Percentiles rank a stretch among this genome's conserved stretches.
phyloP scores from a whole-genome alignment of 75 land plant genomes.

The Selaginella moellendorffii region DNA sequence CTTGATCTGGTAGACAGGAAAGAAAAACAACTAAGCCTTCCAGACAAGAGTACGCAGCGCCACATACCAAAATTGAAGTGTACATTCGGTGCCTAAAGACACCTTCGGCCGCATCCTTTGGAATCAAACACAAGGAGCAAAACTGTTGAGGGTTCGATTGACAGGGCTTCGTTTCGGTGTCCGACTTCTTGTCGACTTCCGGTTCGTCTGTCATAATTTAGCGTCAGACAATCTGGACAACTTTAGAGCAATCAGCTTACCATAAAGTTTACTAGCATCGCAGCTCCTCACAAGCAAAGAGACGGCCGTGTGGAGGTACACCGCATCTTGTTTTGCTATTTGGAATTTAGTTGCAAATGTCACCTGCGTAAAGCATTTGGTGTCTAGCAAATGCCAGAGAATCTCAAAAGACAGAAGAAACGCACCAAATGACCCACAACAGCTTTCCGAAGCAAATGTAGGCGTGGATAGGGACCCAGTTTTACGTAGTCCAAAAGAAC shows the following conservation, averaged over 20 bases:
- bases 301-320: slow-evolving; percentile 15
- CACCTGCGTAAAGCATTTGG: slow-evolving; percentile 13
- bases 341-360: slow-evolving; percentile 20
- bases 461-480: slow-evolving; percentile 16
- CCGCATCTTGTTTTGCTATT: slow-evolving; percentile 11
- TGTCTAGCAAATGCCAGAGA: no score
- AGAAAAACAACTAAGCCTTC: no score
- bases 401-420: background rate
- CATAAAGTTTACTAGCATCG: slow-evolving; percentile 13
- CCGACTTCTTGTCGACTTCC: slow-evolving; percentile 9
- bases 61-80: slow-evolving; percentile 17
- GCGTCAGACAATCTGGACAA: background rate
- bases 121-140: slow-evolving; percentile 6
- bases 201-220: background rate
- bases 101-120: slow-evolving; percentile 19
- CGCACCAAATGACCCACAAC: slow-evolving; percentile 13
- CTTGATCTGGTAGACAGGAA: slow-evolving; percentile 26
- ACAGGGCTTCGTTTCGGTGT: background rate
- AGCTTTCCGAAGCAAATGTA: slow-evolving; percentile 15
- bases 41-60: background rate
- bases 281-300: slow-evolving; percentile 24
- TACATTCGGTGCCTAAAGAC: slow-evolving; percentile 20
- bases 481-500: slow-evolving; percentile 20
- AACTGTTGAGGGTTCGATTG: slow-evolving; percentile 16
- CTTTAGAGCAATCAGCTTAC: slow-evolving; percentile 4